Conservation (phyloP, 1,284 basidiomycete species). For the Xerocomus amazonicus region DNA sequence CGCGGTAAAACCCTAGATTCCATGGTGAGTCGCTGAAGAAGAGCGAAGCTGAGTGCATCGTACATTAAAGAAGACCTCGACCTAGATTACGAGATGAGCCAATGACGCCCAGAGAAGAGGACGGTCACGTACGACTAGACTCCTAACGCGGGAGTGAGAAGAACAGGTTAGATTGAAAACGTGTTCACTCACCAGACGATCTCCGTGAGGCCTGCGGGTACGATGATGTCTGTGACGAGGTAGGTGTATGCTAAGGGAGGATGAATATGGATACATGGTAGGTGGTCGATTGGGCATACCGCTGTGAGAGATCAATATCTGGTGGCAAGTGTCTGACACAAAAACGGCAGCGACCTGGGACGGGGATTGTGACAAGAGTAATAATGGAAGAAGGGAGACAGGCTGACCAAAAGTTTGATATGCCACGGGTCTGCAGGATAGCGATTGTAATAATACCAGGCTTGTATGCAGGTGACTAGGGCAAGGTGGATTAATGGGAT, state of each 20-base stretch:
- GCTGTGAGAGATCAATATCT: slow-evolving; percentile 55
- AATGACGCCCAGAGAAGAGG: neutral
- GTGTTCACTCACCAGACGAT: slow-evolving; percentile 46
- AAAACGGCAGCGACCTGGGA: slow-evolving; percentile 48
- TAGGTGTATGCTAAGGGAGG: slow-evolving; percentile 51
- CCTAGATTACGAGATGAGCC: slow-evolving; percentile 13
- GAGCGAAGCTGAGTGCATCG: neutral
- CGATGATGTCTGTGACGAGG: slow-evolving; percentile 16
- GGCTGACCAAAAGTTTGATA: slow-evolving; percentile 42
- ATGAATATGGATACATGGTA: neutral
- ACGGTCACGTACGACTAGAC: slow-evolving; percentile 40
- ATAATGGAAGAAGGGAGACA: neutral
- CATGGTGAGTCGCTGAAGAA: slow-evolving; percentile 4
- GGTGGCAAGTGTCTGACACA: slow-evolving; percentile 52
- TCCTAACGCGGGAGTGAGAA: slow-evolving; percentile 35
- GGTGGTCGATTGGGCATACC: slow-evolving; percentile 33
- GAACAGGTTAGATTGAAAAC: neutral
- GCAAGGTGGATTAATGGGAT: neutral
- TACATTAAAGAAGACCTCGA: slow-evolving; percentile 41
- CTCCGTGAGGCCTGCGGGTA: slow-evolving; percentile 32
- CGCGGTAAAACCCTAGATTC: slow-evolving; percentile 33
- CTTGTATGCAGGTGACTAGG: slow-evolving; percentile 56
- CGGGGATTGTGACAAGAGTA: neutral
- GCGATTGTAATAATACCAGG: slow-evolving; percentile 51
- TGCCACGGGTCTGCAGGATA: slow-evolving; percentile 50